Percentiles rank a stretch among this genome's conserved stretches.
Evolutionary conservation across 2,329 filamentous ascomycete genomes (phyloP).

Genomic region (Domatiomyces globalis): DNA sequence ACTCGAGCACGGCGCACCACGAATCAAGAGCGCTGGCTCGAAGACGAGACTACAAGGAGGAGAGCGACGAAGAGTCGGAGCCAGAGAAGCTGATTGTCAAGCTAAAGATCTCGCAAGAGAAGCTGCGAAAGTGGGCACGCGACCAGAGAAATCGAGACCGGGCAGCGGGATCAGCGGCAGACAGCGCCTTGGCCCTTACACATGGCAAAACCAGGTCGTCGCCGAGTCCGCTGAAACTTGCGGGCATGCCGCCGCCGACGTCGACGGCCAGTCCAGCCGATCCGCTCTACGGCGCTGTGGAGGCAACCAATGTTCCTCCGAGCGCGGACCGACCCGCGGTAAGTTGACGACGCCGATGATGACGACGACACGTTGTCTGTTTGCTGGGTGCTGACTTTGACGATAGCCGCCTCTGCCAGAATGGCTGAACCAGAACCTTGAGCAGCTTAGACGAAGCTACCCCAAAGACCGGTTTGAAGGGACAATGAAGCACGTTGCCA

Average conservation of each 20-base stretch:
- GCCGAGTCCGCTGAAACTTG: conserved; percentile 19
- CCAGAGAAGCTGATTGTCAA: conserved; percentile 54
- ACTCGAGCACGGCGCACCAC: conserved; percentile 49
- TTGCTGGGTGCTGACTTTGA: conserved; percentile 3
- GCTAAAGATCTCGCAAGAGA: conserved; percentile 58
- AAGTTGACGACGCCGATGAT: conserved; percentile 22
- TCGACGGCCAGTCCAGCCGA: conserved; percentile 25
- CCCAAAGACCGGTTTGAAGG: conserved; percentile 75
- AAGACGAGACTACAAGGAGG: conserved; percentile 57
- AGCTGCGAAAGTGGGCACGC: conserved; percentile 45
- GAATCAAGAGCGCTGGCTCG: conserved; percentile 56
- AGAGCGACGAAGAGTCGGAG: conserved; percentile 55
- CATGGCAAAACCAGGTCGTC: conserved; percentile 24
- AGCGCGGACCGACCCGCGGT: conserved; percentile 30
- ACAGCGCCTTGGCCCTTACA: conserved; percentile 16
- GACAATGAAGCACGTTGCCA: conserved; percentile 76
- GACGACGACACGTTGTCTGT: not conserved
- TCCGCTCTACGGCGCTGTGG: conserved; percentile 29
- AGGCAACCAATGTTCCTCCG: conserved; percentile 31
- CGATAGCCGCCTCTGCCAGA: conserved; percentile 64
- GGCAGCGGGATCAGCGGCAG: conserved; percentile 20
- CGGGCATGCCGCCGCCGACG: conserved; percentile 38
- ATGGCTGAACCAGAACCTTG: conserved; percentile 68
- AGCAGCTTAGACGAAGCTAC: conserved; percentile 54
- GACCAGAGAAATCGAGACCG: conserved; percentile 40